These are phyloP conservation scores for Chalaropsis ovoidea DNA, from an alignment of 2,329 filamentous ascomycete genomes.

Conservation along the genomic window DNA sequence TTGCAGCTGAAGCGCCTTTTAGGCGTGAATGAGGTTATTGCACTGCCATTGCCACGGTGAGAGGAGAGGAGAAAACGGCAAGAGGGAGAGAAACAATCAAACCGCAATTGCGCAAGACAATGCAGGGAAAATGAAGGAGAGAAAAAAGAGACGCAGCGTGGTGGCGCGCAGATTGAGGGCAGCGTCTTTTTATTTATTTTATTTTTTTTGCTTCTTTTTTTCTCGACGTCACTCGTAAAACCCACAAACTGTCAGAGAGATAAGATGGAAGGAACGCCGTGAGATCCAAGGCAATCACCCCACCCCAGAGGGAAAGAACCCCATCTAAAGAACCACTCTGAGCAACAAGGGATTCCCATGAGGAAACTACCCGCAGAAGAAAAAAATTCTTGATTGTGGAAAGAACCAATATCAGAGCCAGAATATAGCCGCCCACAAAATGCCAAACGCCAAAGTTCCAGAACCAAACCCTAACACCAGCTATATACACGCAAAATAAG, in stretches of 20 bases:
- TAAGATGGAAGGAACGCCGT: constrained; percentile 1
- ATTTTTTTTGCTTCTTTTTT: no score
- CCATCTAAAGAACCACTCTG: neutral
- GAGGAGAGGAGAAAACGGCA: neutral
- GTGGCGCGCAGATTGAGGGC: no score
- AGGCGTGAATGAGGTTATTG: constrained; percentile 12
- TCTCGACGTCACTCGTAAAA: neutral
- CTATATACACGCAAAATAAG: neutral
- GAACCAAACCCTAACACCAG: neutral
- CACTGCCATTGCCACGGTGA: constrained; percentile 11
- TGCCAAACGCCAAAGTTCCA: neutral
- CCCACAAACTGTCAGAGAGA: constrained; percentile 10
- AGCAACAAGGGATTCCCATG: neutral
- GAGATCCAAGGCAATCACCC: neutral
- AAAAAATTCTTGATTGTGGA: neutral
- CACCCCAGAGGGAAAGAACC: neutral
- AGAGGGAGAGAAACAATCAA: neutral
- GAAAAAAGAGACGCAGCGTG: neutral
- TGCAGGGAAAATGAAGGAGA: neutral
- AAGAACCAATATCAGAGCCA: neutral
- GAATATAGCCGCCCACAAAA: neutral
- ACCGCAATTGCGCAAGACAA: neutral
- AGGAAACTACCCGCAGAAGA: neutral
- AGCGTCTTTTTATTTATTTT: no score
- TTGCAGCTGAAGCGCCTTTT: constrained; percentile 12